Conservation (phyloP, 2,329 filamentous ascomycete genomes). For the Zymoseptoria brevis region DNA sequence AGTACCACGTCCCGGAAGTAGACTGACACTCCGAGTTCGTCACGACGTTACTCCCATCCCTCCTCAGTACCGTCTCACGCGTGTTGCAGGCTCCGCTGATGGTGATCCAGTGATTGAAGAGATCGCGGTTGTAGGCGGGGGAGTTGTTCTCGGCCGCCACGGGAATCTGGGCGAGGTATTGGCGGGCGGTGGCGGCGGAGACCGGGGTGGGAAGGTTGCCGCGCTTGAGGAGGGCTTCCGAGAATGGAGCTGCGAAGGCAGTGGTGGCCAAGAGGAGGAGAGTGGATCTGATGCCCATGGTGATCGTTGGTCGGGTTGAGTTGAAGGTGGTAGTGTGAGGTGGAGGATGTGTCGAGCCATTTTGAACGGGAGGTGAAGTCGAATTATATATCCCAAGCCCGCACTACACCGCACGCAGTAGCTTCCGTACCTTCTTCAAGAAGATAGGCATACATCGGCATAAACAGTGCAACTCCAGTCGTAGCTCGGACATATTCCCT, state of each 20-base stretch:
- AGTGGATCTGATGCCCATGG: slow-evolving; percentile 16
- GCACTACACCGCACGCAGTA: neutral
- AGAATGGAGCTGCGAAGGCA: slow-evolving; percentile 19
- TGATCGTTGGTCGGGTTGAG: neutral
- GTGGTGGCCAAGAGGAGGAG: slow-evolving; percentile 15
- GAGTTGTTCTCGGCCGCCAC: slow-evolving; percentile 22
- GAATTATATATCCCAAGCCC: neutral
- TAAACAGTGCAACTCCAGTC: neutral
- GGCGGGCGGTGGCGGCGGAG: slow-evolving; percentile 22
- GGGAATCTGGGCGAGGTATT: slow-evolving; percentile 22
- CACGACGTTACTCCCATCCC: slow-evolving; percentile 60
- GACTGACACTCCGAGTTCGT: slow-evolving; percentile 53
- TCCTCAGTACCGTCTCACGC: slow-evolving; percentile 59
- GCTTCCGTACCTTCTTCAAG: neutral
- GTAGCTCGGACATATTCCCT: neutral
- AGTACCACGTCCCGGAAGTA: slow-evolving; percentile 60
- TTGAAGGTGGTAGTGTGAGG: neutral
- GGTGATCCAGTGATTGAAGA: slow-evolving; percentile 66
- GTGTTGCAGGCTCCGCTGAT: slow-evolving; percentile 62
- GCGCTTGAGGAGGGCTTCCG: slow-evolving; percentile 13
- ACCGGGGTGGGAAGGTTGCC: slow-evolving; percentile 26
- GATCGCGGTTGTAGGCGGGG: slow-evolving; percentile 53
- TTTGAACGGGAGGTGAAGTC: neutral
- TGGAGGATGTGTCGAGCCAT: neutral
- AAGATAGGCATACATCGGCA: neutral